phyloP scores from a whole-genome alignment of 495 filamentous ascomycete genomes.

The Hyphodiscus hymeniophilus region DNA sequence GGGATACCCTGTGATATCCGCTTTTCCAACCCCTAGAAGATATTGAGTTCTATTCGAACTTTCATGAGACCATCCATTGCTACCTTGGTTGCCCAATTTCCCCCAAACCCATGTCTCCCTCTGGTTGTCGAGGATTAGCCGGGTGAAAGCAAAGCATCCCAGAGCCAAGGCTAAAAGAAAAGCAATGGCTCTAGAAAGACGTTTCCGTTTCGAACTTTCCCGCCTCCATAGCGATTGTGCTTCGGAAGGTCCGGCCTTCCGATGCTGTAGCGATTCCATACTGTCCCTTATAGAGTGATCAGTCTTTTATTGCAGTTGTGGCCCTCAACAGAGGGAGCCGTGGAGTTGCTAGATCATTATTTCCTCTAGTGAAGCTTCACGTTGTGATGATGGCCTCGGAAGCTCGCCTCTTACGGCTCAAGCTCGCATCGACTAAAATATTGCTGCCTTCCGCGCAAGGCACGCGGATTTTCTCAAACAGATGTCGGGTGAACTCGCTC shows the following conservation, averaged over 20 bases:
- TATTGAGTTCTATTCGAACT: constrained; percentile 42
- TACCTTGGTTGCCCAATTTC: background rate
- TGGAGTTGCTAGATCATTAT: background rate
- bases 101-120: background rate
- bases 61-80: background rate
- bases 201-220: background rate
- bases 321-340: background rate
- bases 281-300: too few species aligned
- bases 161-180: background rate
- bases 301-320: too few species aligned
- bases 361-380: background rate
- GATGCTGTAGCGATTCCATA: constrained; percentile 3
- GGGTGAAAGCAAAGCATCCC: background rate
- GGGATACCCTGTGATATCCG: constrained; percentile 89
- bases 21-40: constrained; percentile 85
- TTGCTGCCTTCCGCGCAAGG: constrained; percentile 3
- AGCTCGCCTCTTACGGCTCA: background rate
- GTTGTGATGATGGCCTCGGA: background rate
- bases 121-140: background rate
- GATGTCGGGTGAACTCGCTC: too few species aligned
- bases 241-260: constrained; percentile 16
- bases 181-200: background rate
- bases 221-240: background rate
- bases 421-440: too few species aligned
- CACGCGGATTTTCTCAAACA: background rate